Evolutionary conservation across 2,329 filamentous ascomycete species (phyloP).

Genomic region (Fusarium ramigenum): DNA sequence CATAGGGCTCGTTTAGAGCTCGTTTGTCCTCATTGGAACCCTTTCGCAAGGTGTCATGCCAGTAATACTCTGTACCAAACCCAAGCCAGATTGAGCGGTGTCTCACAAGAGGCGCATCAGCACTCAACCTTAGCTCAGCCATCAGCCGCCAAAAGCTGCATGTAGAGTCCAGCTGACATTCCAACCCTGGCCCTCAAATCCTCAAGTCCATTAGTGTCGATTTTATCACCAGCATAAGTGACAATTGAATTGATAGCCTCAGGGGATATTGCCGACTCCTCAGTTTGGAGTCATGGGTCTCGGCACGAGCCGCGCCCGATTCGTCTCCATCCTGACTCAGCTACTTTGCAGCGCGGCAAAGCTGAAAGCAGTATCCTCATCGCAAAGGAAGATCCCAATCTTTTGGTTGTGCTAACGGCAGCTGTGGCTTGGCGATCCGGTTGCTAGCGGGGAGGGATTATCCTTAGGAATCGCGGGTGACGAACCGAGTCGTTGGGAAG

Average conservation of each 20-base stretch:
- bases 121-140: neutral
- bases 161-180: neutral
- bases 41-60: neutral
- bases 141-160: neutral
- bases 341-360: neutral
- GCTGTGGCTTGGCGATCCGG: neutral
- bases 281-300: neutral
- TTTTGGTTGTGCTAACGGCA: neutral
- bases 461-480: neutral
- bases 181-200: neutral
- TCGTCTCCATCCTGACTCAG: neutral
- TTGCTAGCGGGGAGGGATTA: neutral
- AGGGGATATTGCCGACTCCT: neutral
- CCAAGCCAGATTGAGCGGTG: neutral
- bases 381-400: neutral
- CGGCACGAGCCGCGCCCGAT: constrained; percentile 11
- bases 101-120: neutral
- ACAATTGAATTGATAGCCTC: neutral
- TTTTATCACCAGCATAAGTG: neutral
- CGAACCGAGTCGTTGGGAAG: neutral
- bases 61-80: neutral
- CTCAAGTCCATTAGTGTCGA: neutral
- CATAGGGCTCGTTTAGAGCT: neutral
- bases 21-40: too few relatives aligned
- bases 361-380: neutral